These are phyloP conservation scores for Canavalia ensiformis DNA, from an alignment of 306 rosid genomes.

Conservation along the genomic window DNA sequence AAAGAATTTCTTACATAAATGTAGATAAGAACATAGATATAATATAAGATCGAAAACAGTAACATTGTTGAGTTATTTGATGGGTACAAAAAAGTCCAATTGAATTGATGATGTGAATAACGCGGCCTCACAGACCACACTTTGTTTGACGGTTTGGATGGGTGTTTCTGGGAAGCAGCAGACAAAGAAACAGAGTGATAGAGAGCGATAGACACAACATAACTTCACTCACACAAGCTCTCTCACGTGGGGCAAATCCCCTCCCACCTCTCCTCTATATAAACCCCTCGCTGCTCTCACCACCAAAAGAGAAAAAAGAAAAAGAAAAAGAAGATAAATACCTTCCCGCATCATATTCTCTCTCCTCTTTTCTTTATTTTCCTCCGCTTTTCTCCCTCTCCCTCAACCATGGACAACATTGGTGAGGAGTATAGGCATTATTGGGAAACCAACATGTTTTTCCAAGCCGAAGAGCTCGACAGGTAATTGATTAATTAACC, in stretches of 20 bases:
- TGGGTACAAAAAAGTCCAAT: too few species aligned
- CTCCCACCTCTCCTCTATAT: background rate
- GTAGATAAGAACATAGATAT: too few species aligned
- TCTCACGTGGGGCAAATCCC: background rate
- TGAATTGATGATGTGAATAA: conserved; percentile 1
- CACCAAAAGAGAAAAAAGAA: background rate
- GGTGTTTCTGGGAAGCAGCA: conserved; percentile 28
- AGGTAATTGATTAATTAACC: conserved; percentile 50
- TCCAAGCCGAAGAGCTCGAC: conserved; percentile 65
- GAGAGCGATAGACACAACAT: background rate
- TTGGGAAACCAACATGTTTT: conserved; percentile 62
- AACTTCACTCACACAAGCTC: background rate
- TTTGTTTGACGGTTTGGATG: background rate
- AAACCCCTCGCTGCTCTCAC: background rate
- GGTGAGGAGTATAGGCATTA: conserved; percentile 60
- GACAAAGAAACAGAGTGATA: background rate
- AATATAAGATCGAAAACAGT: too few species aligned
- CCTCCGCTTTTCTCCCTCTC: background rate
- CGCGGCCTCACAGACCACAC: conserved; percentile 30
- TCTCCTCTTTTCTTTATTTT: too few species aligned
- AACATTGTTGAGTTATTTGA: too few species aligned
- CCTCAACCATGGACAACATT: conserved; percentile 60
- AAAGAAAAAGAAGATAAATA: too few species aligned
- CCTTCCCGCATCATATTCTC: background rate
- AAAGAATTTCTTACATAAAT: too few species aligned